A percentile compares a stretch with the other conserved stretches of the same genome.
Evolutionary conservation across 2,329 filamentous ascomycete species (phyloP).

Genomic region (Trichoderma sp.): DNA sequence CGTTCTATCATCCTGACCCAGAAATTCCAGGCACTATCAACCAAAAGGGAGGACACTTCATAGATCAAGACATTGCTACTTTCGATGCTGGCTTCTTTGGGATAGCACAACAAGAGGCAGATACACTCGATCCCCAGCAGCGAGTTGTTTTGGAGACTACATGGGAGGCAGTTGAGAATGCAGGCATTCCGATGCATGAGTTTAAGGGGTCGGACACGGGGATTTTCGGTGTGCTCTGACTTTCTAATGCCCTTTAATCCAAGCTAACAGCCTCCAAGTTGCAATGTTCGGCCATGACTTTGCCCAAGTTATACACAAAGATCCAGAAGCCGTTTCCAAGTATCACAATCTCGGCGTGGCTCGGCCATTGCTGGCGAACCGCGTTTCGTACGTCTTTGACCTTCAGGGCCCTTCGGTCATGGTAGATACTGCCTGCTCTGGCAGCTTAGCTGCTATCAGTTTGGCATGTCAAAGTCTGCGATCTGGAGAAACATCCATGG

Average conservation of each 20-base stretch:
- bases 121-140: slow-evolving; percentile 32
- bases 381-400: slow-evolving; percentile 54
- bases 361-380: slow-evolving; percentile 47
- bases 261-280: slow-evolving; percentile 31
- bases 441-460: slow-evolving; percentile 51
- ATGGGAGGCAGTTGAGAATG: slow-evolving; percentile 48
- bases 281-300: slow-evolving; percentile 19
- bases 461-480: slow-evolving; percentile 39
- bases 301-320: slow-evolving; percentile 10
- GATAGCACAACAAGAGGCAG: slow-evolving; percentile 29
- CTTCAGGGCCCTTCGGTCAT: slow-evolving; percentile 52
- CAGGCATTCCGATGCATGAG: slow-evolving; percentile 34
- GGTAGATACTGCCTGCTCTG: slow-evolving; percentile 56
- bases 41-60: slow-evolving; percentile 31
- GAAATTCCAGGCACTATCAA: slow-evolving; percentile 36
- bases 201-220: slow-evolving; percentile 40
- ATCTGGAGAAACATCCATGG: slow-evolving; percentile 39
- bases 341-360: slow-evolving; percentile 47
- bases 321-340: slow-evolving; percentile 40
- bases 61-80: slow-evolving; percentile 42
- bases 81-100: slow-evolving; percentile 46
- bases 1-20: slow-evolving; percentile 50
- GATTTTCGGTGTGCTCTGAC: slow-evolving; percentile 44
- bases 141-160: slow-evolving; percentile 44
- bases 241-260: slow-evolving; percentile 40